Evolutionary conservation across 2,329 filamentous ascomycete genomes (phyloP), one percentile per base, ranked within the genome.

Genomic region (Mariannaea sp.): DNA sequence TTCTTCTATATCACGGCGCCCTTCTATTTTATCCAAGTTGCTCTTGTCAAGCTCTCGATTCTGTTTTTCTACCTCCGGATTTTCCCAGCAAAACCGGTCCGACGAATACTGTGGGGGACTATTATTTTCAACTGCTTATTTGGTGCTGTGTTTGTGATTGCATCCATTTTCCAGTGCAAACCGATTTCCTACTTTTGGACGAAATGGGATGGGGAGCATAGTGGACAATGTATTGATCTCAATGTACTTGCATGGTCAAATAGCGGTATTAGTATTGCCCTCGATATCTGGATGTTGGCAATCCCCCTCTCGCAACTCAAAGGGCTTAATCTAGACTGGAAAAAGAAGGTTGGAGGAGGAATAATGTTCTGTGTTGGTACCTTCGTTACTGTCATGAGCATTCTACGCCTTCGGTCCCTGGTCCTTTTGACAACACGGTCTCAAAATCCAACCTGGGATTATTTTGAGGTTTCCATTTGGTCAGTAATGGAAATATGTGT

Each of bases 321-420:
- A 5, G 61, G 60, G 0, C 59, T 80, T 19, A 64, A 65, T 2
- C 54, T 71, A 2, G 69, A 70, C 13, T 72, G 68, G 60, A 73
- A 71, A 61, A 76, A 76, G 62, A 80, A 78, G 61, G 53, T 75
- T 20, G 71, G 71, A 4, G 69, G 78, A 0, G 60, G 65, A 0
- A 56, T 75, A 27, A 78, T 79, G 72, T 77, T 80, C 38, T 65
- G 70, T 4, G 68, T 78, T 1, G 77, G 77, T 30, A 65, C 71
- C 1, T 73, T 74, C 24, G 61, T 69, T 19, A 66, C 62, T 2
- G 52, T 69, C 30, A 65, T 70, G 19, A 68, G 66, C 40, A 60
- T 68, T 26, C 52, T 68, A 3, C 66, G 67, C 8, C 52, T 70
- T 2, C 59, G 60, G 20, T 63, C 61, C 6, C 55, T 70, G n/a